Evolutionary conservation across 2,329 filamentous ascomycete species (phyloP).

Genomic region (Botrytis byssoidea): DNA sequence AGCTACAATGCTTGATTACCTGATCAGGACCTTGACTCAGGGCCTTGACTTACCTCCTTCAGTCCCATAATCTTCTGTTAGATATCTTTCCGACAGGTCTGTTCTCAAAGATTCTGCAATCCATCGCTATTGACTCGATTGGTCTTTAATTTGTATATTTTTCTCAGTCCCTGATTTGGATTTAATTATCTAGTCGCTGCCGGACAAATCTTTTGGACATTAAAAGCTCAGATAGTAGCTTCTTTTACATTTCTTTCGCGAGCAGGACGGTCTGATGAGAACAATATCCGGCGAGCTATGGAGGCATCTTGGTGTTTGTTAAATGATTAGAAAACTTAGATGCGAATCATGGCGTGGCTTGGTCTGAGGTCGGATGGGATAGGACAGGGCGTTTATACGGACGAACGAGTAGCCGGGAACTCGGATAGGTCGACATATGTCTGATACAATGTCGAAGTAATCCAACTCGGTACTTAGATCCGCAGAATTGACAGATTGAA

Average conservation of each 20-base stretch:
- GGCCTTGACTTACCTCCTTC: not conserved
- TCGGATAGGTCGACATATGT: not conserved
- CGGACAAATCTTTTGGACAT: slow-evolving; percentile 4
- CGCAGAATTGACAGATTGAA: not conserved
- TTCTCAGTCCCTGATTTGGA: not conserved
- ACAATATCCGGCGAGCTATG: not conserved
- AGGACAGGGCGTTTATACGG: not conserved
- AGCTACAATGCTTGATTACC: not conserved
- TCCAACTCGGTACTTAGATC: not conserved
- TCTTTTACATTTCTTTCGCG: slow-evolving; percentile 4
- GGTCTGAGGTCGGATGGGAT: not conserved
- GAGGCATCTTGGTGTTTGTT: slow-evolving; percentile 5
- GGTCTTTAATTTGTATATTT: slow-evolving; percentile 20
- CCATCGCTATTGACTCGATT: not conserved
- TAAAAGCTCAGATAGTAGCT: slow-evolving; percentile 6
- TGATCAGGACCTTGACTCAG: not conserved
- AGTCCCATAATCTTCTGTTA: not conserved
- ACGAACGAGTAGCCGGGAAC: not conserved
- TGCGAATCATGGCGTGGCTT: slow-evolving; percentile 12
- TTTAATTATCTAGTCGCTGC: not conserved
- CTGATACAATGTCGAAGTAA: not conserved
- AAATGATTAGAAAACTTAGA: slow-evolving; percentile 9
- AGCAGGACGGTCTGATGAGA: not conserved
- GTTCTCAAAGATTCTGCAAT: not conserved
- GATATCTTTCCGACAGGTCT: not conserved